Evolutionary conservation across 495 filamentous ascomycete genomes (phyloP), one percentile per base, ranked within the genome.

Genomic region (Penicillium bialowiezense): DNA sequence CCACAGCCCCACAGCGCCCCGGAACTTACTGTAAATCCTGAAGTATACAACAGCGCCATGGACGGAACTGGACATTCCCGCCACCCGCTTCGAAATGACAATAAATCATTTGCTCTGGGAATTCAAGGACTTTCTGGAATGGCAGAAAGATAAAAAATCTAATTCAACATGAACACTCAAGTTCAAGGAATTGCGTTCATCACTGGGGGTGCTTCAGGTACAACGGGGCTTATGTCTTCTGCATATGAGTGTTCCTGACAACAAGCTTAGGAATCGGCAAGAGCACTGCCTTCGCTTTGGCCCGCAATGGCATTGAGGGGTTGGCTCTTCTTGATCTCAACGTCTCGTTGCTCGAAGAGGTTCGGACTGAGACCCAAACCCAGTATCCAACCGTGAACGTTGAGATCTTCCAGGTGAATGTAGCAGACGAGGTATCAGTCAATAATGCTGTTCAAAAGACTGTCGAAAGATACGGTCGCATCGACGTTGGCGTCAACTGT

Each of bases 401-500:
- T 0, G 49, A 51, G 26, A 49, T 52, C 13, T 18, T 61, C 9
- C 5, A 49, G 3, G 46, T 46, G 6, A 56, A 68, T 31, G 59
- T 68, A 3, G 51, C 53, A 13, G 44, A 56, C 5, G 61, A 68
- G 48, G 38, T 23, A 14, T 56, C 57, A 3, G 59, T 65, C 20
- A 34, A 55, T 0, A 31, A 32, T 3, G 57, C 62, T 6, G 41
- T 65, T 3, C 39, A 44, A 8, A 50, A 55, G 28, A 51, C 49
- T 0, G 56, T 44, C 3, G 35, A 58, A 1, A 51, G 63, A 4
- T 74, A 65, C 8, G 68, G 73, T 13, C 57, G 75, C 19, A 68
- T 83, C 14, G 79, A 84, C 41, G 76, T 82, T 17, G 50, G 79
- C 0, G 63, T 82, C 24, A 75, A 78, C 49, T 75, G 76, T 17